phyloP scores from a whole-genome alignment of 257 asterid species.

The Solanum ossicruentum region DNA sequence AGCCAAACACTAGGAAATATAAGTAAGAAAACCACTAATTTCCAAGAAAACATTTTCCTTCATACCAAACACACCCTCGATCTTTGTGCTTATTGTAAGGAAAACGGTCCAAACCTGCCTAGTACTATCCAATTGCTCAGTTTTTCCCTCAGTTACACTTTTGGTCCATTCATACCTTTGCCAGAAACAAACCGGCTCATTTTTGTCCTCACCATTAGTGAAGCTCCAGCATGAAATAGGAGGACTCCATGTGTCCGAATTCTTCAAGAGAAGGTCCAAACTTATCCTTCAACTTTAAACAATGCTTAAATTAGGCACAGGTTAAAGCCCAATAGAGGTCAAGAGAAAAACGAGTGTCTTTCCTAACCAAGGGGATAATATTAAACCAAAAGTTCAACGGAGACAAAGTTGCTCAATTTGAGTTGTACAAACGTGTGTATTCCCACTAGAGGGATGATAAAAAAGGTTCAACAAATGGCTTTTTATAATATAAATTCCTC shows the following conservation, averaged over 20 bases:
- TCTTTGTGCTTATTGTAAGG: neutral
- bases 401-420: neutral
- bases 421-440: neutral
- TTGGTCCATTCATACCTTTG: neutral
- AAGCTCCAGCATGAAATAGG: neutral
- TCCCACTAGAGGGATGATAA: neutral
- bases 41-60: neutral
- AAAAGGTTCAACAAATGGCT: neutral
- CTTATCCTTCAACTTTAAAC: neutral
- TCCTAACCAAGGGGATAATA: neutral
- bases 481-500: neutral
- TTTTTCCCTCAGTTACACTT: neutral
- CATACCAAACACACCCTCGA: neutral
- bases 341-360: neutral
- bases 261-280: neutral
- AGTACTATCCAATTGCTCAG: neutral
- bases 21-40: neutral
- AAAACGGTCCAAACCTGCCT: neutral
- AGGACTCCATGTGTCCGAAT: neutral
- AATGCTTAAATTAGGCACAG: neutral
- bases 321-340: neutral
- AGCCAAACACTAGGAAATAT: neutral
- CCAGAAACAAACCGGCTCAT: neutral
- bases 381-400: neutral
- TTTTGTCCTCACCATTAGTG: neutral